Evolutionary conservation across 129 eudicot species (phyloP).

Genomic region (Smallanthus sonchifolius): DNA sequence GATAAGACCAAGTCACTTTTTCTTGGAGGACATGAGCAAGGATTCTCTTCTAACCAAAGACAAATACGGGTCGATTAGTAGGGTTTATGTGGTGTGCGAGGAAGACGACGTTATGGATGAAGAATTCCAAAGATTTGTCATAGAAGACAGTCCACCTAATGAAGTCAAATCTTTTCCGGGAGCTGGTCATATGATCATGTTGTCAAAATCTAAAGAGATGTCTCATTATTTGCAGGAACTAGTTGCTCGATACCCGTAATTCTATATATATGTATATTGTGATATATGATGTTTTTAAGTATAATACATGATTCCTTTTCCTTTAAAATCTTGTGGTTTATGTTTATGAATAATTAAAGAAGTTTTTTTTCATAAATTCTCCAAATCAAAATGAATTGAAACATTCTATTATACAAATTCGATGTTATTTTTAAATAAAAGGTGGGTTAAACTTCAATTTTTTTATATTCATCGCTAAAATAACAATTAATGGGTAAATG

Average conservation of each 20-base stretch:
- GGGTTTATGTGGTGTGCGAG: constrained; percentile 43
- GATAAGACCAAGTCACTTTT: constrained; percentile 32
- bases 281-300: background rate
- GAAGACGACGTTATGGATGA: constrained; percentile 39
- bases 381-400: background rate
- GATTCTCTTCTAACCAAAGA: constrained; percentile 32
- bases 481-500: too few relatives aligned
- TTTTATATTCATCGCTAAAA: too few relatives aligned
- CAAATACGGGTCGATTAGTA: constrained; percentile 33
- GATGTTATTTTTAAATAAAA: too few relatives aligned
- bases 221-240: constrained; percentile 28
- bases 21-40: constrained; percentile 38
- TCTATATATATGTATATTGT: too few relatives aligned
- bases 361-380: background rate
- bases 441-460: too few relatives aligned
- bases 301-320: background rate
- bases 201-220: constrained; percentile 33
- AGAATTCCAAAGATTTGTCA: constrained; percentile 41
- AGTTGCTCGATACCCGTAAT: constrained; percentile 7
- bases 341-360: background rate
- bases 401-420: too few relatives aligned
- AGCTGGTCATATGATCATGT: constrained; percentile 59
- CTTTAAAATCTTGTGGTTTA: background rate
- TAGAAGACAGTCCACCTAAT: constrained; percentile 45
- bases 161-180: constrained; percentile 30